These are phyloP conservation scores for Pestalotiopsis sp. DNA, from an alignment of 2,329 filamentous ascomycete genomes.

Conservation along the genomic window DNA sequence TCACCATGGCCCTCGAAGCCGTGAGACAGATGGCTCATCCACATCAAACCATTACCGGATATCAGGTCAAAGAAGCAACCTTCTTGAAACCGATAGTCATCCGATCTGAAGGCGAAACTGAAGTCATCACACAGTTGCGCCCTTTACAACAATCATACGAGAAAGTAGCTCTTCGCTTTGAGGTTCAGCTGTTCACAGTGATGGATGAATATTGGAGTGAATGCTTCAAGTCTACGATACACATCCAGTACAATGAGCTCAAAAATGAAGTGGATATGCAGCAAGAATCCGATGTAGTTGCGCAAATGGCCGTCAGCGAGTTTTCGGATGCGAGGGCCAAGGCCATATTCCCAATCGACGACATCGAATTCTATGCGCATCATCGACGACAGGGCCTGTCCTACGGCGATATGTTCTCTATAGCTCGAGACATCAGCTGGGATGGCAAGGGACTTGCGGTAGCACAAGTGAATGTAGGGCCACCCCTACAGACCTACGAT, in stretches of 20 bases:
- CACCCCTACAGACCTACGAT: conserved; percentile 21
- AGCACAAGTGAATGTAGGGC: conserved; percentile 16
- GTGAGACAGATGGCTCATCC: conserved; percentile 27
- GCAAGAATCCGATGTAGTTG: conserved; percentile 18
- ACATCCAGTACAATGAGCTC: conserved; percentile 30
- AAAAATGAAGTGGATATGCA: conserved; percentile 21
- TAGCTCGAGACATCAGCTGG: conserved; percentile 33
- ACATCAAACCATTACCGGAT: conserved; percentile 26
- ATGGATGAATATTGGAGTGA: conserved; percentile 32
- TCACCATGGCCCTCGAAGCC: conserved; percentile 43
- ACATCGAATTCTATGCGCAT: conserved; percentile 30
- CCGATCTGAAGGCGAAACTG: conserved; percentile 31
- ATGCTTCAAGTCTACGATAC: conserved; percentile 32
- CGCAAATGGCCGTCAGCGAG: conserved; percentile 15
- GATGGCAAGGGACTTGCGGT: conserved; percentile 27
- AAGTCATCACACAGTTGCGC: conserved; percentile 34
- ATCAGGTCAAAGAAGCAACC: conserved; percentile 30
- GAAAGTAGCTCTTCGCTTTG: conserved; percentile 29
- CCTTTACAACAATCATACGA: conserved; percentile 23
- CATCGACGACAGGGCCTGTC: conserved; percentile 29
- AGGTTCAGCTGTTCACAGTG: conserved; percentile 32
- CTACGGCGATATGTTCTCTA: conserved; percentile 34
- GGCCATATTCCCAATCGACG: conserved; percentile 28
- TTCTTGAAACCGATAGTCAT: conserved; percentile 36
- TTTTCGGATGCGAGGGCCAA: conserved; percentile 20